phyloP scores from a whole-genome alignment of 2,329 filamentous ascomycete species.

The Aspergillus amoenus region DNA sequence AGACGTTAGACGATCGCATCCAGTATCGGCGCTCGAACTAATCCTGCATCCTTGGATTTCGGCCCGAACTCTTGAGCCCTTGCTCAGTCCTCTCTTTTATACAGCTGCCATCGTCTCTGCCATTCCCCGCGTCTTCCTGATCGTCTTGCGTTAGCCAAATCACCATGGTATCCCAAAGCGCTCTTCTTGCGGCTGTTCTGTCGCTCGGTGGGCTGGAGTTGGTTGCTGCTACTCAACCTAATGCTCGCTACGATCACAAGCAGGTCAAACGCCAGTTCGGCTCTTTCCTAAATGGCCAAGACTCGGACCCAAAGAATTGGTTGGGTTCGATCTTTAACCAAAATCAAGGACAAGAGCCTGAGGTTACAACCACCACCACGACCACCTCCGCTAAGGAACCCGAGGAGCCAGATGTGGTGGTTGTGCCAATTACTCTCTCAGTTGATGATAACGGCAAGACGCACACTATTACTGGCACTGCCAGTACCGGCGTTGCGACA shows the following conservation, averaged over 20 bases:
- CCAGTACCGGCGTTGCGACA: conserved; percentile 7
- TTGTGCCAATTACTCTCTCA: conserved; percentile 22
- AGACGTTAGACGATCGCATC: background rate
- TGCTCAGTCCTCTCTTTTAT: conserved; percentile 27
- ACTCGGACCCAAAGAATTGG: background rate
- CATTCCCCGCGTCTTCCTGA: conserved; percentile 10
- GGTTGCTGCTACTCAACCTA: conserved; percentile 34
- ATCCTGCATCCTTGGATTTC: conserved; percentile 8
- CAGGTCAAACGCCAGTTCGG: conserved; percentile 30
- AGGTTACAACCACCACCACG: background rate
- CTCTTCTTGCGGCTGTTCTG: conserved; percentile 33
- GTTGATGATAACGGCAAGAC: conserved; percentile 24
- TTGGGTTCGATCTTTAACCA: conserved; percentile 2
- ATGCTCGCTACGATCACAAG: conserved; percentile 24
- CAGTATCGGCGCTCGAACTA: conserved; percentile 15
- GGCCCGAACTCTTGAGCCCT: conserved; percentile 17
- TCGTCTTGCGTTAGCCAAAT: conserved; percentile 9
- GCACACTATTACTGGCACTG: conserved; percentile 21
- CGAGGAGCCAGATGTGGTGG: conserved; percentile 13
- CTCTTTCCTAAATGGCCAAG: background rate
- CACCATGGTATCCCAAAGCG: conserved; percentile 32
- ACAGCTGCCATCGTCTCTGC: conserved; percentile 5
- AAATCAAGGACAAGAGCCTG: background rate
- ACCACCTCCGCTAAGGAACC: conserved; percentile 1
- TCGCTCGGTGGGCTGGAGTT: conserved; percentile 35